phyloP scores from a whole-genome alignment of 306 rosid species.

The Cucumis cinereus region DNA sequence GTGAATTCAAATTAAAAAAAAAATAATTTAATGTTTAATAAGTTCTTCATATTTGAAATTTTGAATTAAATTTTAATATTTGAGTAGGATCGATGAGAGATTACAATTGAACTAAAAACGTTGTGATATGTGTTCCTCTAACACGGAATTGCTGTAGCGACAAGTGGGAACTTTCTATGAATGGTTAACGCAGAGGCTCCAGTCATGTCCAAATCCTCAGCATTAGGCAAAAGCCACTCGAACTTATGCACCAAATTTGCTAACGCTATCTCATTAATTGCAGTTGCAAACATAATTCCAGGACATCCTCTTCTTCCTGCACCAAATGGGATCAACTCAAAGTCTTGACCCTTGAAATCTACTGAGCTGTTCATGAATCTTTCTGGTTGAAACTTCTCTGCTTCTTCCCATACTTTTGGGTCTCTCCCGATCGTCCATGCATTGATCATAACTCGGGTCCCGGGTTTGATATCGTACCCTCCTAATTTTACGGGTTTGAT shows the following conservation, averaged over 20 bases:
- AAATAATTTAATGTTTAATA: no score
- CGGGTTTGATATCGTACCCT: constrained; percentile 5
- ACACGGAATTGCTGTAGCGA: not conserved
- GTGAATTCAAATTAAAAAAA: no score
- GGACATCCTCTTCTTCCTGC: constrained; percentile 34
- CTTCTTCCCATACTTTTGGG: constrained; percentile 16
- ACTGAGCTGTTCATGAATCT: constrained; percentile 11
- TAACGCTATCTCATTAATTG: constrained; percentile 12
- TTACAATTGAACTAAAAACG: no score
- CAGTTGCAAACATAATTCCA: constrained; percentile 16
- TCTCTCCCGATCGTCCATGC: constrained; percentile 35
- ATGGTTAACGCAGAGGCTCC: constrained; percentile 7
- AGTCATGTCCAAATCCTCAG: constrained; percentile 27
- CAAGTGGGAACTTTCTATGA: not conserved
- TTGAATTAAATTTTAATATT: no score
- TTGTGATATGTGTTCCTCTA: not conserved
- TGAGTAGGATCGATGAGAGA: no score
- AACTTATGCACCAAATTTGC: constrained; percentile 17
- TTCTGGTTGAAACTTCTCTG: constrained; percentile 27
- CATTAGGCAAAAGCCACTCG: constrained; percentile 17
- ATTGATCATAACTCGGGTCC: constrained; percentile 13
- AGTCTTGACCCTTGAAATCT: constrained; percentile 23
- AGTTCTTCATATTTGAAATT: no score
- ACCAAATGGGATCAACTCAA: constrained; percentile 29
- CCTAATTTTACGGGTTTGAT: not conserved